These are phyloP conservation scores for Arachnomyces sp. DNA, from an alignment of 2,329 filamentous ascomycete species.

Conservation along the genomic window DNA sequence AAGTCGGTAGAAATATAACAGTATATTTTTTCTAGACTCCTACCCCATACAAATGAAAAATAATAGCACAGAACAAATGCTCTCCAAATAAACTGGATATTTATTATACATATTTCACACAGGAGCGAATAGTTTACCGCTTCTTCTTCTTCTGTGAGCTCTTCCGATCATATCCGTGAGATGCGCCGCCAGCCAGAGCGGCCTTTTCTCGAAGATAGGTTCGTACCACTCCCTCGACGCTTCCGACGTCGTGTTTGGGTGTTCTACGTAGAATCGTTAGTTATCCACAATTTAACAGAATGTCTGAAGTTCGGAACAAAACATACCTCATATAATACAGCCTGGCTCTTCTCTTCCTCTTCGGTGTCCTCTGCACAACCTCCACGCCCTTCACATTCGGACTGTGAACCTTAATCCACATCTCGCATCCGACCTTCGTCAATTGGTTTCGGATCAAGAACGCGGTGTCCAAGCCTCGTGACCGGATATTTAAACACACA, in stretches of 20 bases:
- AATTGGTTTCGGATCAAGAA: slow-evolving; percentile 81
- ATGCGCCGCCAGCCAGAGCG: slow-evolving; percentile 28
- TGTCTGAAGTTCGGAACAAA: neutral
- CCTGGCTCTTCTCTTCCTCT: slow-evolving; percentile 77
- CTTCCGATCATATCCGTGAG: slow-evolving; percentile 3
- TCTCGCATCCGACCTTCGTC: slow-evolving; percentile 82
- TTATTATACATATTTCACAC: too few relatives aligned
- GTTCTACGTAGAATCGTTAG: slow-evolving; percentile 36
- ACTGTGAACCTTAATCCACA: slow-evolving; percentile 95
- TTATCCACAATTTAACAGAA: slow-evolving; percentile 7
- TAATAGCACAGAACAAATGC: too few relatives aligned
- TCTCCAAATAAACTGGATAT: too few relatives aligned
- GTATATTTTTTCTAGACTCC: too few relatives aligned
- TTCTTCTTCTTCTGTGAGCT: neutral
- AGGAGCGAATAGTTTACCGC: neutral
- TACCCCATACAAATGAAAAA: too few relatives aligned
- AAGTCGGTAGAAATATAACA: too few relatives aligned
- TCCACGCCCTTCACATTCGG: slow-evolving; percentile 86
- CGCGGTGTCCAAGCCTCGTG: slow-evolving; percentile 80
- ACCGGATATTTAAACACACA: slow-evolving; percentile 77
- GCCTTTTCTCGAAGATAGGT: slow-evolving; percentile 53
- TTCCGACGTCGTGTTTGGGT: slow-evolving; percentile 79
- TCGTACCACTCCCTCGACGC: slow-evolving; percentile 70
- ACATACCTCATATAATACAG: slow-evolving; percentile 77
- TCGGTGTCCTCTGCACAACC: slow-evolving; percentile 77